Conservation (phyloP, 441 rosid species). For the Breynia disticha region DNA sequence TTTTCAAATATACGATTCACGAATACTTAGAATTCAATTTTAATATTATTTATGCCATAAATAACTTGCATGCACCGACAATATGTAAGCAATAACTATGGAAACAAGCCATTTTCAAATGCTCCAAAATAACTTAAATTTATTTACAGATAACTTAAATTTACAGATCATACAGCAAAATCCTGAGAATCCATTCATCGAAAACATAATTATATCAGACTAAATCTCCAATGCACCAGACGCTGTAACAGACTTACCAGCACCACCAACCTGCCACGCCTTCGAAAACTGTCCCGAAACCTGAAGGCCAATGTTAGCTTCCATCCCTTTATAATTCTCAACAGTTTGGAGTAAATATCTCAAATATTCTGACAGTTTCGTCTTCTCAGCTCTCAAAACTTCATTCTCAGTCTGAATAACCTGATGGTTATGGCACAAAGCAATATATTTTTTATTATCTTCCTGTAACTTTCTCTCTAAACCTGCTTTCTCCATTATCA, state of each 20-base stretch:
- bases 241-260: slow-evolving; percentile 15
- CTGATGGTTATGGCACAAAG: slow-evolving; percentile 10
- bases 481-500: slow-evolving; percentile 35
- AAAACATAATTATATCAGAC: not conserved
- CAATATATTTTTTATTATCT: slow-evolving; percentile 12
- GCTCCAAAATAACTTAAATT: too few species aligned
- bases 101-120: too few species aligned
- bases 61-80: too few species aligned
- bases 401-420: slow-evolving; percentile 33
- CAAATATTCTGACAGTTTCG: slow-evolving; percentile 24
- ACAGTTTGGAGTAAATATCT: slow-evolving; percentile 16
- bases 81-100: too few species aligned
- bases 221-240: slow-evolving; percentile 15
- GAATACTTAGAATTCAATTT: not conserved
- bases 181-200: not conserved
- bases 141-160: too few species aligned
- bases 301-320: slow-evolving; percentile 1
- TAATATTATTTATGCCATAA: too few species aligned
- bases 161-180: too few species aligned
- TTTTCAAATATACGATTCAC: not conserved
- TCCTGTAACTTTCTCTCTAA: slow-evolving; percentile 33
- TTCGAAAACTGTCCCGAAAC: not conserved
- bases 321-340: slow-evolving; percentile 6
- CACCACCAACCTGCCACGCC: slow-evolving; percentile 17
- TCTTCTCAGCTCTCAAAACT: slow-evolving; percentile 27